A percentile compares a stretch with the other conserved stretches of the same genome.
These are phyloP conservation scores for Russula sp. DNA, from an alignment of 768 basidiomycete genomes.

Conservation along the genomic window DNA sequence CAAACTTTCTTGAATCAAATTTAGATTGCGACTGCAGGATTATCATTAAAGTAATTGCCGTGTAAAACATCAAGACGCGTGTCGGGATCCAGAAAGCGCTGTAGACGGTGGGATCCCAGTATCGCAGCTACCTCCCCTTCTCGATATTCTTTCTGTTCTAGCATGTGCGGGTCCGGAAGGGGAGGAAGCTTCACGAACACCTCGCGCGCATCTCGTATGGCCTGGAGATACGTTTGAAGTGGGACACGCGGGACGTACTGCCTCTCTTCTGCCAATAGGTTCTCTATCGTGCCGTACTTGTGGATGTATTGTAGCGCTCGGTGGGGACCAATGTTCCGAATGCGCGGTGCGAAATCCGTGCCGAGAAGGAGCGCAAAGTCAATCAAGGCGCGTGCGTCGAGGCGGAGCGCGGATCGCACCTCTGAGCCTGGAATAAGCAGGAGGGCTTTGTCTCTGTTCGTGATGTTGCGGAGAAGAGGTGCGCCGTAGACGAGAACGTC, in stretches of 20 bases:
- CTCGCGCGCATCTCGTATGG: constrained; percentile 58
- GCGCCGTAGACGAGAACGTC: constrained; percentile 83
- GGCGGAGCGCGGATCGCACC: constrained; percentile 54
- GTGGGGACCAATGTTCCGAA: constrained; percentile 75
- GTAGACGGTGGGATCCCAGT: constrained; percentile 51
- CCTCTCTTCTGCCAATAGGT: constrained; percentile 50
- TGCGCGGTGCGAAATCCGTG: constrained; percentile 86
- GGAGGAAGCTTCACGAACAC: constrained; percentile 69
- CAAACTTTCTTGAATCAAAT: background rate
- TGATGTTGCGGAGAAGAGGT: constrained; percentile 76
- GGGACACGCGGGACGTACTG: constrained; percentile 53
- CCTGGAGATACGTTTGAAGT: constrained; percentile 54
- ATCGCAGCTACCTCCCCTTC: constrained; percentile 46
- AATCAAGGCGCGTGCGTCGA: constrained; percentile 59
- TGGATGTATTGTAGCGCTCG: constrained; percentile 76
- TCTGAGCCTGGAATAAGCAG: constrained; percentile 60
- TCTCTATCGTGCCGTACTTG: constrained; percentile 69
- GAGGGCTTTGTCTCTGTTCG: constrained; percentile 57
- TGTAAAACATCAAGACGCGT: constrained; percentile 48
- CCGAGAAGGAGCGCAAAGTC: constrained; percentile 88
- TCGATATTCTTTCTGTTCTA: constrained; percentile 42
- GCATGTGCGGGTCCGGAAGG: constrained; percentile 43
- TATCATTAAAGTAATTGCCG: constrained; percentile 67
- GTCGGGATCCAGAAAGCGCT: constrained; percentile 41
- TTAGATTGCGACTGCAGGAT: constrained; percentile 40